A percentile compares a stretch with the other conserved stretches of the same genome.
Evolutionary conservation across 345 rosid genomes (phyloP).

Genomic region (Triadica sebifera): DNA sequence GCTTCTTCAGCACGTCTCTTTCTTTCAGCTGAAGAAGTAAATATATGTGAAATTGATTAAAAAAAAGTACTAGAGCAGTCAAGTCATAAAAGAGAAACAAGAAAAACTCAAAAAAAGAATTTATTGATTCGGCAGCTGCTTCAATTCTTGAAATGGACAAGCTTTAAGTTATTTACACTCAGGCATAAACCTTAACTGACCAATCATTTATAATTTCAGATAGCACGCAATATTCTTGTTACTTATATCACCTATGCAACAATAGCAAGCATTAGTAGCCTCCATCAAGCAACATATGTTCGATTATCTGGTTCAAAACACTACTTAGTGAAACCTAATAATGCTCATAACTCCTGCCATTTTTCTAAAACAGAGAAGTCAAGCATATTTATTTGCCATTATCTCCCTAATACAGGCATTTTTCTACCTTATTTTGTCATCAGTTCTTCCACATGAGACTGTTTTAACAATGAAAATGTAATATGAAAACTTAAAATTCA

Average conservation of each 20-base stretch:
- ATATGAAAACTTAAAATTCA: background rate
- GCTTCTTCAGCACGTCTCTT: conserved; percentile 73
- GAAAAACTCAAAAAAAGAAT: background rate
- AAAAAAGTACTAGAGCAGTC: background rate
- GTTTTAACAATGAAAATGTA: background rate
- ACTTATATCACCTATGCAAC: background rate
- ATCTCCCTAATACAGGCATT: conserved; percentile 1
- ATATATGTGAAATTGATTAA: conserved; percentile 8
- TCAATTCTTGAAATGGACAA: background rate
- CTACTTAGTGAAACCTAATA: background rate
- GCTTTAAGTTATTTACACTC: background rate
- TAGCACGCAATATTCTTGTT: background rate
- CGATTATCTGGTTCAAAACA: background rate
- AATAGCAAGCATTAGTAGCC: background rate
- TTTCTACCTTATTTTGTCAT: background rate
- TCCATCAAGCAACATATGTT: too few relatives aligned
- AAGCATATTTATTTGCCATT: background rate
- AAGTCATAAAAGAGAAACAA: background rate
- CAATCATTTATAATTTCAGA: background rate
- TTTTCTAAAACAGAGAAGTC: background rate
- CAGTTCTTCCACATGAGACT: background rate
- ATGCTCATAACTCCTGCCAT: background rate
- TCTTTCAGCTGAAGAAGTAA: conserved; percentile 61
- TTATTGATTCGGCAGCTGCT: background rate
- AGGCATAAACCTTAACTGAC: too few relatives aligned